Evolutionary conservation across 1,139 yeast genomes (phyloP), one percentile per base, ranked within the genome.

Genomic region (Geotrichum restrictum): DNA sequence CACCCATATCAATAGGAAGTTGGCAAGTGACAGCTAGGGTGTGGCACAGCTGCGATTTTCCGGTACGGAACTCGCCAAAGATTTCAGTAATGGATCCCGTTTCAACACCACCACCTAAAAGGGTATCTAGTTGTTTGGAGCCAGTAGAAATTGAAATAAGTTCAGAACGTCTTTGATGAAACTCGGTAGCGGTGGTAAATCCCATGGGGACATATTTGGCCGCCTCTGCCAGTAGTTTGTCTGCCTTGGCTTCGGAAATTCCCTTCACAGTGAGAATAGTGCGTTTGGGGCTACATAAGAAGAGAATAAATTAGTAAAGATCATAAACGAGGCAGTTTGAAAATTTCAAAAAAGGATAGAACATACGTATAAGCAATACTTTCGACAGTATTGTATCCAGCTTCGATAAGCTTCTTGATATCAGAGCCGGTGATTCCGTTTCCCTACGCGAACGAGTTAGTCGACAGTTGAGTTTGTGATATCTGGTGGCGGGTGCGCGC

Each of bases 21-120:
- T 93, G 99, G 68, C 98, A 93, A 1, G 98, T 91, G 10, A 94
- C 96, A 0, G 98, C 96, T 57, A 94, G 75, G 0, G 98, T 94
- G 67, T 94, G 98, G 69, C 98, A 94, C 50, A 93, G 73, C 72
- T 93, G 99, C 4, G 97, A 88, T 69, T 93, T 93, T 48, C 99
- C 99, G 1, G 98, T 93, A 71, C 98, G 82, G 69, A 91, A 94
- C 70, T 93, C 98, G 41, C 99, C 99, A 74, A 88, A 93, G 8
- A 91, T 81, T 70, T 93, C 99, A 0, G 99, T 93, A 60, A 94
- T 86, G 1, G 96, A 85, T 1, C 99, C 99, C 0, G 99, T 93
- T 69, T 93, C 99, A 50, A 93, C 79, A 31, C 99, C 99, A 48
- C 99, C 99, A 10, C 97, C 98, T 33, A 94, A 74, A 52, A 94